Evolutionary conservation across 192 early-diverging fungal genomes (phyloP).

Genomic region (Coemansia sp.): DNA sequence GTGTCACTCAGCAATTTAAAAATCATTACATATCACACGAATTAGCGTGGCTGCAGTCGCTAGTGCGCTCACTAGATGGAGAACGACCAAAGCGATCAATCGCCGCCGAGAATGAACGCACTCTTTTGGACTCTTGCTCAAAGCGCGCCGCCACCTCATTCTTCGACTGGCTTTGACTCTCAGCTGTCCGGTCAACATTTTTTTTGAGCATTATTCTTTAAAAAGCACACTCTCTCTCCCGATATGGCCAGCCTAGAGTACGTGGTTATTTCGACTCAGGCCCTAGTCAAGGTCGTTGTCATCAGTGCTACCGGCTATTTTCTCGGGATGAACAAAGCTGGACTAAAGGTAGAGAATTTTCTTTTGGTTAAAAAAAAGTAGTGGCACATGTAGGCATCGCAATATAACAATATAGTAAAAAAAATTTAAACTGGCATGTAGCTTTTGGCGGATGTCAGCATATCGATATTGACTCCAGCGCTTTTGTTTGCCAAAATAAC

Average conservation of each 20-base stretch:
- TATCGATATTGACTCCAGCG: conserved; percentile 72
- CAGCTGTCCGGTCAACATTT: neutral
- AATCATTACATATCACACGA: neutral
- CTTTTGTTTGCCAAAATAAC: conserved; percentile 76
- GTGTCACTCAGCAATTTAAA: neutral
- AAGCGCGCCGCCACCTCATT: neutral
- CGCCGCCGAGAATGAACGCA: neutral
- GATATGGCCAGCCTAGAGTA: conserved; percentile 28
- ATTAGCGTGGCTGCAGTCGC: neutral
- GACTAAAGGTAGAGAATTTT: conserved; percentile 23
- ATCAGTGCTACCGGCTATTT: conserved; percentile 30
- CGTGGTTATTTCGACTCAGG: conserved; percentile 32
- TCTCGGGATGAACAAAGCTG: conserved; percentile 16
- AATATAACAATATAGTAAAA: neutral
- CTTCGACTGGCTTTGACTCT: neutral
- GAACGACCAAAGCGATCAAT: neutral
- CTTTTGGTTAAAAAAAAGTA: neutral
- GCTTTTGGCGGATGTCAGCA: conserved; percentile 57
- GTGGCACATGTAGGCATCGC: neutral
- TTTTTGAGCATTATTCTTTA: neutral
- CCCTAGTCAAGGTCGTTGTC: conserved; percentile 25
- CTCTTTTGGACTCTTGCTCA: neutral
- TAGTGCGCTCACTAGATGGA: neutral
- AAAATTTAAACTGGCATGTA: conserved; percentile 8
- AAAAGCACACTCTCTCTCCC: neutral